A percentile compares a stretch with the other conserved stretches of the same genome.
These are phyloP conservation scores for Trypanosomatidae sp. DNA, from an alignment of 208 protist genomes.

Conservation along the genomic window DNA sequence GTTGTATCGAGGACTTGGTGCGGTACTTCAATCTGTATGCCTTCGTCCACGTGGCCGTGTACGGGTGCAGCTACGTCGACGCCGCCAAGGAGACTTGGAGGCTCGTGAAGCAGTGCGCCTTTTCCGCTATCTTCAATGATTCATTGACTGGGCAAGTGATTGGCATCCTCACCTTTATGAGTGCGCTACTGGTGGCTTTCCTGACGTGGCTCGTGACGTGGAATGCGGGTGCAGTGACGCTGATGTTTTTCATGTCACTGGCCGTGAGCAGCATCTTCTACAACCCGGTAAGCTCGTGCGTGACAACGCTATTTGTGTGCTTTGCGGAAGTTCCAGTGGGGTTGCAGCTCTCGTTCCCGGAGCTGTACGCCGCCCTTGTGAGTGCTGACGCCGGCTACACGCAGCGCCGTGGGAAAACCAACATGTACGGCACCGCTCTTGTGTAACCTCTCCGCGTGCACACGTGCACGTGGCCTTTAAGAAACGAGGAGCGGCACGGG, in stretches of 20 bases:
- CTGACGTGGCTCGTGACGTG: slow-evolving; percentile 29
- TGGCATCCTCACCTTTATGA: slow-evolving; percentile 33
- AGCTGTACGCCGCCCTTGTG: slow-evolving; percentile 51
- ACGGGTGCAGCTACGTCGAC: slow-evolving; percentile 84
- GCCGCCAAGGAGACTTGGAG: slow-evolving; percentile 67
- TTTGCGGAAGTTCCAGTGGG: slow-evolving; percentile 78
- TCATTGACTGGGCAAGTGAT: slow-evolving; percentile 44
- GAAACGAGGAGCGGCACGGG: not conserved
- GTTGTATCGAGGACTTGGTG: slow-evolving; percentile 58
- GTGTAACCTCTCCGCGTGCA: not conserved
- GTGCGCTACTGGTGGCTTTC: slow-evolving; percentile 23
- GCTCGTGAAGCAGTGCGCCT: slow-evolving; percentile 66
- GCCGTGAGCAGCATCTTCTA: slow-evolving; percentile 56
- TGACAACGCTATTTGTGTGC: slow-evolving; percentile 85
- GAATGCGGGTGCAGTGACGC: slow-evolving; percentile 15
- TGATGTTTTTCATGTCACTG: slow-evolving; percentile 47
- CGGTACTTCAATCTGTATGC: slow-evolving; percentile 91
- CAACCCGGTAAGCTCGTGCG: slow-evolving; percentile 47
- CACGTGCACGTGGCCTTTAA: not conserved
- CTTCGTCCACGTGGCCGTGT: slow-evolving; percentile 89
- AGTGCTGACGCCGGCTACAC: slow-evolving; percentile 38
- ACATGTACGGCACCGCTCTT: slow-evolving; percentile 20
- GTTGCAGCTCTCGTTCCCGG: slow-evolving; percentile 58
- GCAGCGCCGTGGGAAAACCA: slow-evolving; percentile 7
- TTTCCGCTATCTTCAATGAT: slow-evolving; percentile 84